These are phyloP conservation scores for Eremothecium sinecaudum DNA, from an alignment of 1,139 yeast species.

Conservation along the genomic window DNA sequence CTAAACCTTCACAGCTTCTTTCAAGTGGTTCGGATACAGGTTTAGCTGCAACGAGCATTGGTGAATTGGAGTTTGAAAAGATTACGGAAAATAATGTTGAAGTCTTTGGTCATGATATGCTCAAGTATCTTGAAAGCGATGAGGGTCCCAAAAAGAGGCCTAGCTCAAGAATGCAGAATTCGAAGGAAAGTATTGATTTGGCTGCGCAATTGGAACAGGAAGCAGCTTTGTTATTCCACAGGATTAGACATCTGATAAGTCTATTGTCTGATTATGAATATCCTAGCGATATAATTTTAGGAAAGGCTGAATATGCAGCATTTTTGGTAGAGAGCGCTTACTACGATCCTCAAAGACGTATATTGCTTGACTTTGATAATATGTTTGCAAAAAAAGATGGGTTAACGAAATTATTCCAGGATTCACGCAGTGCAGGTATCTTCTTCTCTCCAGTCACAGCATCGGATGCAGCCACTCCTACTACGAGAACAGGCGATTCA, in stretches of 20 bases:
- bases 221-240: slow-evolving; percentile 18
- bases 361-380: slow-evolving; percentile 12
- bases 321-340: slow-evolving; percentile 15
- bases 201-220: slow-evolving; percentile 21
- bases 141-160: slow-evolving; percentile 8
- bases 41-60: slow-evolving; percentile 13
- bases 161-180: slow-evolving; percentile 1
- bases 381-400: slow-evolving; percentile 12
- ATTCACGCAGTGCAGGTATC: slow-evolving; percentile 2
- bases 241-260: slow-evolving; percentile 19
- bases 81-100: slow-evolving; percentile 27
- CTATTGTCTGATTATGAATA: slow-evolving; percentile 23
- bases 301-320: slow-evolving; percentile 14
- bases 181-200: slow-evolving; percentile 9
- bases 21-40: slow-evolving; percentile 7
- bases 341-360: slow-evolving; percentile 10
- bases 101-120: slow-evolving; percentile 26
- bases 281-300: slow-evolving; percentile 17
- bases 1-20: slow-evolving; percentile 11
- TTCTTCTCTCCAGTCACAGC: slow-evolving; percentile 2
- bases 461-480: neutral
- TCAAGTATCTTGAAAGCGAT: slow-evolving; percentile 17
- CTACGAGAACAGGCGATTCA: neutral
- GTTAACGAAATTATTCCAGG: slow-evolving; percentile 11
- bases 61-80: slow-evolving; percentile 29